Base-by-base conservation (phyloP, 2,329 filamentous ascomycete species). In the Nemania serpens region DNA sequence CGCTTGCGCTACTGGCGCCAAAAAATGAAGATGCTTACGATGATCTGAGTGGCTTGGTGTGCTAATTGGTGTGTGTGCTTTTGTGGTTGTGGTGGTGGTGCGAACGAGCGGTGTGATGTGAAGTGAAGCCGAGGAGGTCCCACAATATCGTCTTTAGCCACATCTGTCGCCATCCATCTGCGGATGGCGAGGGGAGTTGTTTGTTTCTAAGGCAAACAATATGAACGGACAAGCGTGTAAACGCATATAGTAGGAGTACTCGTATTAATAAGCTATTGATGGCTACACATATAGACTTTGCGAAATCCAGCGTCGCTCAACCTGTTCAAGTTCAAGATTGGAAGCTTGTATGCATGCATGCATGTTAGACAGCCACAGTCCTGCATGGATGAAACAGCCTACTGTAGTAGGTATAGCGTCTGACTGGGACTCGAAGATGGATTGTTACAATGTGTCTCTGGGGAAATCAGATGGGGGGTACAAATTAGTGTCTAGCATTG, bases 61-160 rank as follows among this genome's bases (percentile, higher is more conserved):
- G 25, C 7, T 7, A 29, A 29, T 7, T 29, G 25, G 25, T 29
- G 25, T 29, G 25, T 29, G 25, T 29, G 25, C 25, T 4, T 13
- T 39, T 3, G 11, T 12, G 36, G 36, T 39, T 39, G 4, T 39
- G 36, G 36, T 39, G 15, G 49, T 55, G 43, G 36, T 46, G 48
- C 49, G 34, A 68, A 66, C 57, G 59, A 68, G 68, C 67, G 68
- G 68, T 70, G 68, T 67, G 41, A 43, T 9, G 15, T 11, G 41
- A 20, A 29, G 25, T 7, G 55, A 62, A 57, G 29, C 18, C 15
- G 43, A 7, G 54, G 45, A 25, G 29, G 46, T 60, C 12, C n/a
- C 33, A n/a, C n/a, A 53, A 15, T 0, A 42, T 56, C 12, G 25
- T 39, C 6, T 13, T 2, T 50, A 11, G 6, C 33, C 33, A 39